Percentiles rank a stretch among this genome's conserved stretches.
These are phyloP conservation scores for Tetraselmis striata DNA, from an alignment of 139 green algal genomes.

Conservation along the genomic window DNA sequence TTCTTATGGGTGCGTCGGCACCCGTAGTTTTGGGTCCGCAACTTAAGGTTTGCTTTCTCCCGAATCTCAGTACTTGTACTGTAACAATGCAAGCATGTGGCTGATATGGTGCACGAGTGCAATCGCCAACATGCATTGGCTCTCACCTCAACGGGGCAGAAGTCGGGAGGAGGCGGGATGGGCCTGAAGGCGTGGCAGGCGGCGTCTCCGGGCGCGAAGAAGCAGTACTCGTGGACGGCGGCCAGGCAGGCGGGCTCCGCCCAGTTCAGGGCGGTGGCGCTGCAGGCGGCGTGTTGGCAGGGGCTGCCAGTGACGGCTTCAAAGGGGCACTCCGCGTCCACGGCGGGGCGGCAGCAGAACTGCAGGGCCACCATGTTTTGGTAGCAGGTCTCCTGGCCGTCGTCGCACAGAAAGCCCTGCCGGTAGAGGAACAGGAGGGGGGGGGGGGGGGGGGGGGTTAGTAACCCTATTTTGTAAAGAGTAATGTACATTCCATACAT, in stretches of 20 bases:
- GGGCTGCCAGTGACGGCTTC: neutral
- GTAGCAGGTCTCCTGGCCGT: neutral
- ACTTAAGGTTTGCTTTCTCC: no score
- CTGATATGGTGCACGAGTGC: no score
- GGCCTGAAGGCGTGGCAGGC: neutral
- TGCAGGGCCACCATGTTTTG: neutral
- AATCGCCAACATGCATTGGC: no score
- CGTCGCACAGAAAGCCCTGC: neutral
- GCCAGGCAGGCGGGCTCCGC: neutral
- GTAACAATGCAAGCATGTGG: no score
- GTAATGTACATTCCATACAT: no score
- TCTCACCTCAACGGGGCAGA: neutral
- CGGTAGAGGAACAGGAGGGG: no score
- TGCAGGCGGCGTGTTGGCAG: neutral
- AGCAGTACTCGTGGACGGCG: constrained; percentile 6
- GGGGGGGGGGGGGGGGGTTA: no score
- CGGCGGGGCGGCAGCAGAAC: constrained; percentile 9
- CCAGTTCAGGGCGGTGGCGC: neutral
- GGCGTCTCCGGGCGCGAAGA: constrained; percentile 3
- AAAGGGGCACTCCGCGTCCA: constrained; percentile 1
- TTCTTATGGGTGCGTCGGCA: no score
- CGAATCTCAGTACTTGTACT: no score
- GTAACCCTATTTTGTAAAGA: no score
- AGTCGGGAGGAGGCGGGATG: neutral
- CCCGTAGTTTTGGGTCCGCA: no score